Evolutionary conservation across 2,329 filamentous ascomycete genomes (phyloP), one percentile per base, ranked within the genome.

Genomic region (Dactylellina cionopaga): DNA sequence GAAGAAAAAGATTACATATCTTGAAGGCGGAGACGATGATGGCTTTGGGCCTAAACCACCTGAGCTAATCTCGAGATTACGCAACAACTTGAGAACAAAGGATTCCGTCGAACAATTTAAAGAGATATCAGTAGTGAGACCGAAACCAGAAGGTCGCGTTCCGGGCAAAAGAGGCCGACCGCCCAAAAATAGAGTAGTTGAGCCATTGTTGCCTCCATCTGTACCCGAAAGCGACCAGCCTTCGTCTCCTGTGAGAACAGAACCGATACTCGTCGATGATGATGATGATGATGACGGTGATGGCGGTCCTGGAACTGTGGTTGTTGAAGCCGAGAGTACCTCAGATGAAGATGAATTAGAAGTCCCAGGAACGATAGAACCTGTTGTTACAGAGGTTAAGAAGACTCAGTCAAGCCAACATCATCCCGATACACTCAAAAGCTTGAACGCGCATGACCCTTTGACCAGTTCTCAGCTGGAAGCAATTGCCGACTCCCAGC

Each of bases 371-470:
- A 64, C 60, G 17, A 46, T 64, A 39, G 60, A 64, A n/a, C 37
- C 60, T 22, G 47, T 46, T 37, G 10, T 64, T 3, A 64, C 60
- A 25, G 60, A 64, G 33, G 47, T 64, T 41, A 64, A 55, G 49
- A 64, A 64, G 37, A 64, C 60, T 25, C 60, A 64, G 24, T 64
- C 60, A 22, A 64, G 60, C 37, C 60, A 64, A 35, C 37, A 47
- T 41, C 60, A 39, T n/a, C 24, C 49, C 19, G 49, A 15, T 17
- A 15, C 11, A n/a, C 39, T 55, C 3, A 15, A 9, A 24, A 35
- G 31, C 9, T 27, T 33, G 17, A 35, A 44, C 27, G 13, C 19
- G 6, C 24, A 55, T 11, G 47, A 55, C 5, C 5, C 25, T 3
- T 6, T 31, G 1, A 29, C 25, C 17, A 64, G 60, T 19, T 55